These are phyloP conservation scores for Tephrocybe sp. DNA, from an alignment of 768 basidiomycete species.

Conservation along the genomic window DNA sequence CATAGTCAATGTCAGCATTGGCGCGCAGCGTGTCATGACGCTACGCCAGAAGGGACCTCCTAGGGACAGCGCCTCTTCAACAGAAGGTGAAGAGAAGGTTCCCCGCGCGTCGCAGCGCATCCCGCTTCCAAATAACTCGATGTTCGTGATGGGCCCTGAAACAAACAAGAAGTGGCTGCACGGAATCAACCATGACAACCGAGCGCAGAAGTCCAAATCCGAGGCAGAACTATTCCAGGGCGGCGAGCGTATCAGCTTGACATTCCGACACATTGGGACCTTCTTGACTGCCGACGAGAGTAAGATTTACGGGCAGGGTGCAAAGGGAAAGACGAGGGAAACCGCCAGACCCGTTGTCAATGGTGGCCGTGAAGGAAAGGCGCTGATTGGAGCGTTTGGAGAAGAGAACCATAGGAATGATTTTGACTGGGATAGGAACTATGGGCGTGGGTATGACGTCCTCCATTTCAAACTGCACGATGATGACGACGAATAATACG, in stretches of 20 bases:
- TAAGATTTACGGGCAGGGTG: slow-evolving; percentile 74
- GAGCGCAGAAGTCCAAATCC: slow-evolving; percentile 52
- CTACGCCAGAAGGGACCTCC: slow-evolving; percentile 60
- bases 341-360: slow-evolving; percentile 54
- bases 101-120: slow-evolving; percentile 52
- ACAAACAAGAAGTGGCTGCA: slow-evolving; percentile 80
- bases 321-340: slow-evolving; percentile 57
- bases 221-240: slow-evolving; percentile 44
- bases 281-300: slow-evolving; percentile 55
- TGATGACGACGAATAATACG: not conserved
- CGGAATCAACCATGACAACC: slow-evolving; percentile 75
- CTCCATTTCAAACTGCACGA: slow-evolving; percentile 44
- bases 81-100: slow-evolving; percentile 2
- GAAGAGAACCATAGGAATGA: slow-evolving; percentile 68
- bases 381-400: slow-evolving; percentile 65
- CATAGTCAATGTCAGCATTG: slow-evolving; percentile 81
- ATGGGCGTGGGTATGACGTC: slow-evolving; percentile 72
- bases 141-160: slow-evolving; percentile 75
- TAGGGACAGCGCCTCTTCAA: slow-evolving; percentile 12
- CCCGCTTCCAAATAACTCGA: slow-evolving; percentile 76
- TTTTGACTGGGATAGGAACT: slow-evolving; percentile 69
- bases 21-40: slow-evolving; percentile 76
- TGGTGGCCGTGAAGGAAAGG: slow-evolving; percentile 47
- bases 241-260: slow-evolving; percentile 78
- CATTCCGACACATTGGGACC: slow-evolving; percentile 78